Conservation (phyloP, 495 filamentous ascomycete species). For the Zalerion maritima region DNA sequence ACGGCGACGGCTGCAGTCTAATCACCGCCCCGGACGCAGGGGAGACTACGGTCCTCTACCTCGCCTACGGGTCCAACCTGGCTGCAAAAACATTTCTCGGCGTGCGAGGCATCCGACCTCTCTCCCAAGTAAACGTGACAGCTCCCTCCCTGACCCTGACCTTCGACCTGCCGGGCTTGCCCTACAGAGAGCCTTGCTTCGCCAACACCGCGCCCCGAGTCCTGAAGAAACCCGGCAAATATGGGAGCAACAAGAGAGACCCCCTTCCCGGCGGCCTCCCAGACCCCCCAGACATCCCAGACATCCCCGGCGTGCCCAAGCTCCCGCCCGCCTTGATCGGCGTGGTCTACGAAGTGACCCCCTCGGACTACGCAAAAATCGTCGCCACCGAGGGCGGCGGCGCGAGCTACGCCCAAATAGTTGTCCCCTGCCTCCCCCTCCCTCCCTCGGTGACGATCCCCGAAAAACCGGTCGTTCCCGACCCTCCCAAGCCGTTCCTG, state of each 20-base stretch:
- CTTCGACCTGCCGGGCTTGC: slow-evolving; percentile 75
- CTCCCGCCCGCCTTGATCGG: slow-evolving; percentile 48
- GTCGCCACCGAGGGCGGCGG: slow-evolving; percentile 86
- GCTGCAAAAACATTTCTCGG: slow-evolving; percentile 60
- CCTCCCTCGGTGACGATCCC: slow-evolving; percentile 27
- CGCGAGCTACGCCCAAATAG: slow-evolving; percentile 62
- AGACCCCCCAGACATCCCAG: slow-evolving; percentile 19
- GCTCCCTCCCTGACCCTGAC: slow-evolving; percentile 62
- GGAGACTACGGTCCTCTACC: slow-evolving; percentile 56
- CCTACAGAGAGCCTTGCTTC: slow-evolving; percentile 85
- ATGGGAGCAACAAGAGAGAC: too few relatives aligned
- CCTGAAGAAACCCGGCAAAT: slow-evolving; percentile 20
- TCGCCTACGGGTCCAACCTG: slow-evolving; percentile 93
- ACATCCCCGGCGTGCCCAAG: slow-evolving; percentile 8
- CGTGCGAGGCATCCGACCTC: slow-evolving; percentile 57
- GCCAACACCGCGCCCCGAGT: slow-evolving; percentile 58
- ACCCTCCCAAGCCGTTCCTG: slow-evolving; percentile 27
- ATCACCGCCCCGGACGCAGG: slow-evolving; percentile 3
- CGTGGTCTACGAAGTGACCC: slow-evolving; percentile 87
- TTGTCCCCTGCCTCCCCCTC: slow-evolving; percentile 60
- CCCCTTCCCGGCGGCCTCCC: slow-evolving; percentile 9
- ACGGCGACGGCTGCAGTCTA: too few relatives aligned
- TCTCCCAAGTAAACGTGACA: slow-evolving; percentile 63
- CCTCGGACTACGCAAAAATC: slow-evolving; percentile 66
- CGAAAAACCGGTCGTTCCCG: slow-evolving; percentile 21